phyloP scores from a whole-genome alignment of 495 filamentous ascomycete species.

The Neurospora terricola region DNA sequence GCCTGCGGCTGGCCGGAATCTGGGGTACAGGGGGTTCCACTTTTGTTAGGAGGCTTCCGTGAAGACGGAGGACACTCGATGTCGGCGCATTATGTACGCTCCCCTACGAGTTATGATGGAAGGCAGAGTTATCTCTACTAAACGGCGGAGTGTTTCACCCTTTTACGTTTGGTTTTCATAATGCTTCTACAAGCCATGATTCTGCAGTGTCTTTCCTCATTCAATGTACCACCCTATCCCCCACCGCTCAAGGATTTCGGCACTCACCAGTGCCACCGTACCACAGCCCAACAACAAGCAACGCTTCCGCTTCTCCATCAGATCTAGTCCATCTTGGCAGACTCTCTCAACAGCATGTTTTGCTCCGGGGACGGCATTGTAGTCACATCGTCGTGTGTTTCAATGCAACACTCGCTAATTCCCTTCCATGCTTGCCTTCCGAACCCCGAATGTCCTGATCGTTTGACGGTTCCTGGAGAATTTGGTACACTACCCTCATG shows the following conservation, averaged over 20 bases:
- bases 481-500: background rate
- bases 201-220: background rate
- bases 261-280: background rate
- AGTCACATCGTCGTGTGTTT: background rate
- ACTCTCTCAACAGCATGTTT: background rate
- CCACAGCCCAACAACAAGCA: background rate
- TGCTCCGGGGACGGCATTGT: background rate
- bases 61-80: background rate
- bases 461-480: too few species aligned
- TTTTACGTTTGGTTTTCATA: too few species aligned
- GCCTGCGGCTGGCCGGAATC: background rate
- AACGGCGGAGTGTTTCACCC: too few species aligned
- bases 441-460: background rate
- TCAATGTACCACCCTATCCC: background rate
- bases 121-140: too few species aligned
- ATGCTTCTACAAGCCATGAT: too few species aligned
- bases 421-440: background rate
- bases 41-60: background rate
- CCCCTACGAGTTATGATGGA: too few species aligned
- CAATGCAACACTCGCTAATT: background rate
- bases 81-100: too few species aligned
- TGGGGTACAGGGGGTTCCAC: background rate
- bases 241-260: background rate
- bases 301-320: background rate
- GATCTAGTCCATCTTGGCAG: background rate